Conservation (phyloP, 441 rosid genomes). For the Kokia cookei region DNA sequence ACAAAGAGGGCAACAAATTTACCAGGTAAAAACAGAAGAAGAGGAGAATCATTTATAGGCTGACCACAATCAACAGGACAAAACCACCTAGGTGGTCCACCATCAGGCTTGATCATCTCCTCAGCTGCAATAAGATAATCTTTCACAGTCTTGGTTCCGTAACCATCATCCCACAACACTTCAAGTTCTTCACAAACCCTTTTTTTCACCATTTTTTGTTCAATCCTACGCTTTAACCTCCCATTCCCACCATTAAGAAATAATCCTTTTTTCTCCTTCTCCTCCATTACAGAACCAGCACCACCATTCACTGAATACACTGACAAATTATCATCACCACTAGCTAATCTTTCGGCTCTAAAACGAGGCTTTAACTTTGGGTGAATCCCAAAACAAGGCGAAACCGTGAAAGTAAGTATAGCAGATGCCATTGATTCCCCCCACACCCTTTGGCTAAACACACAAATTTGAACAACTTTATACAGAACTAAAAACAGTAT, state of each 20-base stretch:
- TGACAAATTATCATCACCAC: constrained; percentile 22
- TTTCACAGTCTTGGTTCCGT: constrained; percentile 52
- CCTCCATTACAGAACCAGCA: constrained; percentile 18
- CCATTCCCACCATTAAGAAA: constrained; percentile 42
- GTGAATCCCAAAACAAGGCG: constrained; percentile 22
- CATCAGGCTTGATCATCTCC: constrained; percentile 60
- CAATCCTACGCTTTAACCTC: constrained; percentile 20
- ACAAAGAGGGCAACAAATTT: constrained; percentile 6
- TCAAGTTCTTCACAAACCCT: constrained; percentile 36
- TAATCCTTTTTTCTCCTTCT: constrained; percentile 17
- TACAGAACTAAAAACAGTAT: background rate
- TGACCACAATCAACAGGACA: constrained; percentile 71
- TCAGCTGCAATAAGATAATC: constrained; percentile 60
- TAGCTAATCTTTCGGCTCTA: constrained; percentile 37
- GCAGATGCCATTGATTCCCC: constrained; percentile 32
- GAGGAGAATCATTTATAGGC: constrained; percentile 63
- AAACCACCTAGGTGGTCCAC: constrained; percentile 89
- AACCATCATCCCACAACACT: constrained; percentile 89
- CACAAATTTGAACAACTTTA: background rate
- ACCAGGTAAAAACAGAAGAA: constrained; percentile 82
- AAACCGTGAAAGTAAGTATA: constrained; percentile 14
- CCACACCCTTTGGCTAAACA: background rate
- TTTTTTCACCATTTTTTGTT: constrained; percentile 21
- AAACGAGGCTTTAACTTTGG: constrained; percentile 23
- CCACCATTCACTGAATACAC: constrained; percentile 43